Evolutionary conservation across 306 rosid genomes (phyloP), one percentile per base, ranked within the genome.

Genomic region (Dalbergia cochinchinensis): DNA sequence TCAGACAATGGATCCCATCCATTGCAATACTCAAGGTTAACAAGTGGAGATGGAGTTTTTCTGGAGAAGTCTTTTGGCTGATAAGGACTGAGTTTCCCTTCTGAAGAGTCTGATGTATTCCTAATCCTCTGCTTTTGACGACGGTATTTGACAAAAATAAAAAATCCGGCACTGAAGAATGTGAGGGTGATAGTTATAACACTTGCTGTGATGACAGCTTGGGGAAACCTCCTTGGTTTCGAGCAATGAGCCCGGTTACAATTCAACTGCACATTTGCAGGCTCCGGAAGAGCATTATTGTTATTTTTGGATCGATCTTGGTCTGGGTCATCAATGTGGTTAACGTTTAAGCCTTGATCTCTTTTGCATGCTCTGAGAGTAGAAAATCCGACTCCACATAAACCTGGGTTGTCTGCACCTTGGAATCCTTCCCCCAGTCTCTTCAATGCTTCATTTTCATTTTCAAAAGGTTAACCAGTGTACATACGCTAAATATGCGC

Each of bases 11-110:
- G 83, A 89, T 89, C 94, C 93, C 98, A 93, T 69, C 94, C 96
- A 63, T 82, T 90, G 10, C 85, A 77, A 79, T 89, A 93, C 81
- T 93, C 94, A 54, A 93, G 89, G 83, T 91, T 91, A 71, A 87
- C 93, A 37, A 95, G 94, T 6, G 99, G 90, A 39, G 99, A 95
- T 53, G 94, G 91, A 79, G 86, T 87, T 83, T 79, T 93, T 63
- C 83, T 82, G 80, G 78, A 78, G 41, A 87, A 71, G 13, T 89
- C 94, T 83, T 90, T 89, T 63, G 92, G 83, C 81, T 87, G 94
- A 50, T 87, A 92, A 33, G 86, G 89, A 86, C 96, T 88, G 60
- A 84, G 82, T 78, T 86, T 90, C 39, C 89, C 91, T 45, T 90
- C 96, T 3, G 88, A 85, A 60, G 87, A 74, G 63, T 79, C 90